Percentiles rank a stretch among this genome's conserved stretches.
These are phyloP conservation scores for Jackrogersella multiformis DNA, from an alignment of 495 filamentous ascomycete genomes.

Conservation along the genomic window DNA sequence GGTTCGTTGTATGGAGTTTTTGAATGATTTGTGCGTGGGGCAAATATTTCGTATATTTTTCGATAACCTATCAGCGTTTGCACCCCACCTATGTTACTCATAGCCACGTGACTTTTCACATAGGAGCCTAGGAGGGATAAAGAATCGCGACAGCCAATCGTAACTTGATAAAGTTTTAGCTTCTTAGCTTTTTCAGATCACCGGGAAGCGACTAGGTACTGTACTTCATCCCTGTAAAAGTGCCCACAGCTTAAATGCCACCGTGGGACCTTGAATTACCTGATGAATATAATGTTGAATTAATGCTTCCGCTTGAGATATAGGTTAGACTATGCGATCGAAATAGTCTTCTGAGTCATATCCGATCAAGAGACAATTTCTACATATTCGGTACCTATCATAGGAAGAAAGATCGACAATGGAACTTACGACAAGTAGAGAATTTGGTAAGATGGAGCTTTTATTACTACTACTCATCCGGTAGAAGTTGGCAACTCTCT, in stretches of 20 bases:
- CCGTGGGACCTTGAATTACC: constrained; percentile 1
- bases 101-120: constrained; percentile 18
- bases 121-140: background rate
- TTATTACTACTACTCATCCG: background rate
- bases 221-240: constrained; percentile 7
- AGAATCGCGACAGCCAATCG: constrained; percentile 1
- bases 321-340: constrained; percentile 28
- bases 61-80: constrained; percentile 36
- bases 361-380: constrained; percentile 4
- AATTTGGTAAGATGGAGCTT: constrained; percentile 8
- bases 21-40: constrained; percentile 47
- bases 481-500: constrained; percentile 21
- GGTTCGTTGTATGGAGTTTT: constrained; percentile 43
- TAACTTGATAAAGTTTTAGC: background rate
- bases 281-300: constrained; percentile 7
- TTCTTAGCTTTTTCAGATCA: background rate
- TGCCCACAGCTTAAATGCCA: constrained; percentile 1
- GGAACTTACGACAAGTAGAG: background rate
- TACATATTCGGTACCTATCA: background rate
- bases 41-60: constrained; percentile 41
- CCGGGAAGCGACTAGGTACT: background rate
- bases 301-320: constrained; percentile 19
- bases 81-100: constrained; percentile 35
- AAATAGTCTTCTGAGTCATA: constrained; percentile 22
- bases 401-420: background rate